Conservation (phyloP, 768 basidiomycete genomes). For the Xerocomellus amylosporus region DNA sequence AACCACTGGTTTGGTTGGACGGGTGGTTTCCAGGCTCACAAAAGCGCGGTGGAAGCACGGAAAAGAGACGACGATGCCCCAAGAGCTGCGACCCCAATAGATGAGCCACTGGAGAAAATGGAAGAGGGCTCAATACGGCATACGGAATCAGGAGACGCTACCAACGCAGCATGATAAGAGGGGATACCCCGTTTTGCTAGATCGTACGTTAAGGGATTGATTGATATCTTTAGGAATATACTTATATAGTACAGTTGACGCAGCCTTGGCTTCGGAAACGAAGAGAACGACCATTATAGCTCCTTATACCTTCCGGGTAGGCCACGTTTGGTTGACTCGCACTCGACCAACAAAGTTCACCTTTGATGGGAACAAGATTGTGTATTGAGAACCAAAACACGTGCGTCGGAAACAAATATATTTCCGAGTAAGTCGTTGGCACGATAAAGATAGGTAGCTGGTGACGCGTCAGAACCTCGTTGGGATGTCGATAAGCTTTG, state of each 20-base stretch:
- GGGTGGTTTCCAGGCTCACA: conserved; percentile 50
- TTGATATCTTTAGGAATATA: not conserved
- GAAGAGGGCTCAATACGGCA: not conserved
- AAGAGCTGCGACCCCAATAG: not conserved
- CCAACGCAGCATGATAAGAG: conserved; percentile 1
- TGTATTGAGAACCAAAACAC: not conserved
- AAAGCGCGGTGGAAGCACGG: conserved; percentile 31
- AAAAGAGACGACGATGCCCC: not conserved
- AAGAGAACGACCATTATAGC: not conserved
- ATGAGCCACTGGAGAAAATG: conserved; percentile 9
- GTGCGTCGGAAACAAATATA: not conserved
- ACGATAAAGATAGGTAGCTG: not conserved
- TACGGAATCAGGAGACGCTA: not conserved
- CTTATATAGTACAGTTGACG: not conserved
- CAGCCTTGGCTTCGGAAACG: not conserved
- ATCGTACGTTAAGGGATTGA: not conserved
- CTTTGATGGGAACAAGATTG: not conserved
- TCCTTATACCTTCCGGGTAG: not conserved
- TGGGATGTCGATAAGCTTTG: conserved; percentile 3
- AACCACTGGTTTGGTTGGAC: conserved; percentile 62
- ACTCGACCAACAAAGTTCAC: not conserved
- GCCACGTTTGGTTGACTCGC: not conserved
- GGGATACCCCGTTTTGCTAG: not conserved
- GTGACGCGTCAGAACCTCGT: not conserved
- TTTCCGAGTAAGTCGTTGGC: not conserved